Evolutionary conservation across 805 yeast species (phyloP), one percentile per base, ranked within the genome.

Genomic region (Wickerhamomyces pijperi): DNA sequence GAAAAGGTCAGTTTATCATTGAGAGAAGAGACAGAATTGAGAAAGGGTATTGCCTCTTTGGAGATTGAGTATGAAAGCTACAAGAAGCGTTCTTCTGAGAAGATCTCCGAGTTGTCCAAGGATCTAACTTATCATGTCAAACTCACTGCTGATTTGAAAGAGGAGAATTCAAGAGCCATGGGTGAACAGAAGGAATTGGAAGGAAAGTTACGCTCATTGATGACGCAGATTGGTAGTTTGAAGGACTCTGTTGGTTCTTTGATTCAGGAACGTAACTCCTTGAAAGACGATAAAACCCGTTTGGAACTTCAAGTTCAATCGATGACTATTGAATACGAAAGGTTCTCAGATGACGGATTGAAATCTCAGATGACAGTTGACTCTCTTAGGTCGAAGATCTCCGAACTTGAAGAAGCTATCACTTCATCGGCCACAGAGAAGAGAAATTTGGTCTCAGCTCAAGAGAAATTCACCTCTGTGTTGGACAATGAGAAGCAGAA

Each of bases 1-100:
- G 64, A 64, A 28, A 77, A 76, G 36, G 53, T 84, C 31, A 64
- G 68, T 29, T 62, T 64, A 39, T 69, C 74, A 45, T 63, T 77
- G 60, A 76, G 77, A 47, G 67, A 65, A 31, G 94, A 85, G 54
- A 76, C 85, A 1, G 74, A 71, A 23, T 55, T 81, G 39, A 73
- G 78, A 42, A 81, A 78, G 46, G 78, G 72, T 35, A 63, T 78
- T 46, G 79, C 82, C 38, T 73, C 73, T 31, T 58, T 80, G 20
- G 72, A 69, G 34, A 69, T 77, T 45, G 80, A 78, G 43, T 58
- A 76, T 35, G 85, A 78, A 43, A 70, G 73, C 8, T 54, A 72
- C n/a, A 59, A 65, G 28, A 62, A 60, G n/a, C 63, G 59, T 31
- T 52, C 56, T 36, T 57, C 53, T 13, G 48, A 56, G 3, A 67